These are phyloP conservation scores for Capsicum chinense DNA, from an alignment of 257 asterid genomes.

Conservation along the genomic window DNA sequence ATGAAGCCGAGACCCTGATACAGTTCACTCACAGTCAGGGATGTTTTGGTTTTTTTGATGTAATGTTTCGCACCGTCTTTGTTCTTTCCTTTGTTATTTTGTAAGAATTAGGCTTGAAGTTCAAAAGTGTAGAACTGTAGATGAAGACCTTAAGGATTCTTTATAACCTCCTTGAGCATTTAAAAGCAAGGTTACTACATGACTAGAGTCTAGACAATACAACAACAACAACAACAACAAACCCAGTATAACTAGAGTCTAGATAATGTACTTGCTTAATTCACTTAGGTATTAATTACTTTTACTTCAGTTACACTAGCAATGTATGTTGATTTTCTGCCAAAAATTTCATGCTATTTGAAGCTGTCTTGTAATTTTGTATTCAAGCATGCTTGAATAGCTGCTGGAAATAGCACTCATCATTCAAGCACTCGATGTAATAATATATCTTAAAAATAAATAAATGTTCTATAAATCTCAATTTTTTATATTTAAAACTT, in stretches of 20 bases:
- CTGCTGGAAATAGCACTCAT: background rate
- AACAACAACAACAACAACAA: too few relatives aligned
- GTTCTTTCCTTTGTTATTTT: background rate
- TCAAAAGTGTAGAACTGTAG: background rate
- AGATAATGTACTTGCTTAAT: background rate
- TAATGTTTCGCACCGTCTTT: background rate
- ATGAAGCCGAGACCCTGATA: background rate
- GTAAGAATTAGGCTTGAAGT: background rate
- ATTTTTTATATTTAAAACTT: background rate
- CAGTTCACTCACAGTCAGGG: background rate
- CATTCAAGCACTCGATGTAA: background rate
- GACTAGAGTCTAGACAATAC: background rate
- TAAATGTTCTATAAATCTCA: background rate
- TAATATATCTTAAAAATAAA: background rate
- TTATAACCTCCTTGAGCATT: background rate
- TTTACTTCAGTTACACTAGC: background rate
- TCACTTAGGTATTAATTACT: background rate
- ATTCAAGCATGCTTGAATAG: background rate
- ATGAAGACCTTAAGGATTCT: background rate
- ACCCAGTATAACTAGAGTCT: background rate
- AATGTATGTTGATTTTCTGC: background rate
- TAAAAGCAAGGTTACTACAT: background rate
- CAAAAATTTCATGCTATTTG: background rate
- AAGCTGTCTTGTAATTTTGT: background rate
- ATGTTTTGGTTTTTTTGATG: background rate